phyloP scores from a whole-genome alignment of 192 early-diverging fungal species.

The Lobosporangium transversale region DNA sequence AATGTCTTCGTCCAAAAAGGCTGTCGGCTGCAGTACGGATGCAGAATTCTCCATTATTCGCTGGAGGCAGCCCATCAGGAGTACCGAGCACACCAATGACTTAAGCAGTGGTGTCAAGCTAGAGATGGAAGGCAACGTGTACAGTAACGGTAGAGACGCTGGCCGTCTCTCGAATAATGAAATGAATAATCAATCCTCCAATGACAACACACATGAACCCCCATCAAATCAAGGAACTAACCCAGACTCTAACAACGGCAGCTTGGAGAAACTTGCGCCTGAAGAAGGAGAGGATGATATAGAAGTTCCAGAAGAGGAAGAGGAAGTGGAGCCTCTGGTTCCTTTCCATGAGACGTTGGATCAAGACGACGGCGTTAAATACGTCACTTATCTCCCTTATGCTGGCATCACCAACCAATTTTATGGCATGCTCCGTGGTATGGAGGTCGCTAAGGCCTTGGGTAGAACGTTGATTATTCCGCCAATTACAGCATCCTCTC shows the following conservation, averaged over 20 bases:
- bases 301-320: neutral
- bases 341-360: slow-evolving; percentile 40
- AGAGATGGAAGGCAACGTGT: neutral
- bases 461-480: slow-evolving; percentile 46
- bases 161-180: slow-evolving; percentile 25
- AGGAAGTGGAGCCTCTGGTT: slow-evolving; percentile 5
- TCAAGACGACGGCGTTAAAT: slow-evolving; percentile 12
- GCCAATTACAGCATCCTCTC: slow-evolving; percentile 45
- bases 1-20: slow-evolving; percentile 1
- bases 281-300: slow-evolving; percentile 11
- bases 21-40: slow-evolving; percentile 28
- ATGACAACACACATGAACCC: slow-evolving; percentile 1
- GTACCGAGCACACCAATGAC: slow-evolving; percentile 15
- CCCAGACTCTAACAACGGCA: neutral
- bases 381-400: slow-evolving; percentile 45
- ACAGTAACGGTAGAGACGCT: slow-evolving; percentile 15
- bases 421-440: slow-evolving; percentile 50
- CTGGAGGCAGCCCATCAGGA: slow-evolving; percentile 16
- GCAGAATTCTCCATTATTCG: slow-evolving; percentile 45
- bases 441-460: slow-evolving; percentile 41
- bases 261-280: slow-evolving; percentile 10
- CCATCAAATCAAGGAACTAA: neutral
- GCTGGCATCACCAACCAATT: slow-evolving; percentile 53
- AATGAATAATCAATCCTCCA: neutral
- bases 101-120: neutral